Base-by-base conservation (phyloP, 192 early-diverging fungal species). In the Pilobolus umbonatus region DNA sequence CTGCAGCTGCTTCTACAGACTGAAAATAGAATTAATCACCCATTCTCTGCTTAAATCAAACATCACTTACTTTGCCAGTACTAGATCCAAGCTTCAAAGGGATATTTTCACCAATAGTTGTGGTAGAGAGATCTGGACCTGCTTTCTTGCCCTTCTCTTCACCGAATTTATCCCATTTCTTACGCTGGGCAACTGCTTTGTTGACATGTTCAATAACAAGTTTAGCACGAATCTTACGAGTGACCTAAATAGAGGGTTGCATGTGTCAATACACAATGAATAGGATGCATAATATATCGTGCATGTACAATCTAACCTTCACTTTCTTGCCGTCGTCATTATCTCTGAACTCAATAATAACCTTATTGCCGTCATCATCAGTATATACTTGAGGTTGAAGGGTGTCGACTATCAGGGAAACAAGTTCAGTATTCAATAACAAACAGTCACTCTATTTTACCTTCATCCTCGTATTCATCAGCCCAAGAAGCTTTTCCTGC, bases 81-180 rank as follows among this genome's bases (percentile, higher is more conserved):
- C 75, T 75, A 24, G 91, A 87, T 44, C 62, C 64, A 15, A 98
- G 75, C 78, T 92, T 93, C 55, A 98, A 73, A 65, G 68, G 75
- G 17, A 98, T 88, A 43, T 85, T 86, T 69, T 98, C 94, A 47
- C 90, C 91, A 60, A 90, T 74, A 10, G 79, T 88, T 10, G 96
- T 99, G 2, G 95, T 90, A 61, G 88, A 83, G 19, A 88, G 64
- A 77, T 98, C 88, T 26, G 92, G 93, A 11, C 95, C 96, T 3
- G 87, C 75, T 14, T 77, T 73, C 28, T 92, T 79, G 39, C 85
- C 85, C 25, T 75, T 64, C 61, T 90, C 91, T 38, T 85, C 89
- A 31, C 96, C 96, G 75, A 96, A 99, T 79, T 99, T 99, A 46
- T 79, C 77, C 87, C 84, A 88, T 57, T 90, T 91, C 78, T 93